These are phyloP conservation scores for Cardamine resedifolia DNA, from an alignment of 345 rosid genomes.

Conservation along the genomic window DNA sequence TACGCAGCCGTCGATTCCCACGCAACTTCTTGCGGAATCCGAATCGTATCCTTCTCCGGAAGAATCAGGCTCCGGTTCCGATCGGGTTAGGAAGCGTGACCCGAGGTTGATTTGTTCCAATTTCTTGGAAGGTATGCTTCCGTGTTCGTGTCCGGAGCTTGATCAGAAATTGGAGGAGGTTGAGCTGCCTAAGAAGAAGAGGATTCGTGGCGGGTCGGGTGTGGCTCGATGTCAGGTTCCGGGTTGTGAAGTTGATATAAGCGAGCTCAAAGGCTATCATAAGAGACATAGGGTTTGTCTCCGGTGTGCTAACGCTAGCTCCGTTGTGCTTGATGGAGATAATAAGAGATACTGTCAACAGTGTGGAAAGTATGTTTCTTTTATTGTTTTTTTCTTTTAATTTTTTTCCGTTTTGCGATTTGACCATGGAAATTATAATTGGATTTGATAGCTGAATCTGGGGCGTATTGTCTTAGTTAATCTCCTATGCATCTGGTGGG, in stretches of 20 bases:
- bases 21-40: conserved; percentile 28
- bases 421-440: not conserved
- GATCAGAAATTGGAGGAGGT: conserved; percentile 63
- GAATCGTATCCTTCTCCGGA: conserved; percentile 31
- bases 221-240: conserved; percentile 71
- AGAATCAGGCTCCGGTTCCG: conserved; percentile 21
- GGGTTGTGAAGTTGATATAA: conserved; percentile 78
- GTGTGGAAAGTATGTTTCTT: conserved; percentile 81
- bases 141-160: conserved; percentile 92
- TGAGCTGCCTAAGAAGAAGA: conserved; percentile 69
- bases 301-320: conserved; percentile 66
- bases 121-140: conserved; percentile 76
- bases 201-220: conserved; percentile 42
- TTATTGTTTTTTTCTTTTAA: not conserved
- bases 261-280: conserved; percentile 92
- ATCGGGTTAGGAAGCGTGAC: conserved; percentile 87
- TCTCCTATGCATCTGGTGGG: conserved; percentile 1
- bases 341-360: conserved; percentile 95
- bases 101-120: conserved; percentile 83
- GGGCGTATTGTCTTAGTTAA: not conserved
- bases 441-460: conserved; percentile 4
- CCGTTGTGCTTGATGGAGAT: conserved; percentile 65
- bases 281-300: conserved; percentile 86
- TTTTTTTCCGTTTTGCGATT: not conserved
- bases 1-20: conserved; percentile 5